Conservation (phyloP, 1,139 yeast species). For the Pichia sp. region DNA sequence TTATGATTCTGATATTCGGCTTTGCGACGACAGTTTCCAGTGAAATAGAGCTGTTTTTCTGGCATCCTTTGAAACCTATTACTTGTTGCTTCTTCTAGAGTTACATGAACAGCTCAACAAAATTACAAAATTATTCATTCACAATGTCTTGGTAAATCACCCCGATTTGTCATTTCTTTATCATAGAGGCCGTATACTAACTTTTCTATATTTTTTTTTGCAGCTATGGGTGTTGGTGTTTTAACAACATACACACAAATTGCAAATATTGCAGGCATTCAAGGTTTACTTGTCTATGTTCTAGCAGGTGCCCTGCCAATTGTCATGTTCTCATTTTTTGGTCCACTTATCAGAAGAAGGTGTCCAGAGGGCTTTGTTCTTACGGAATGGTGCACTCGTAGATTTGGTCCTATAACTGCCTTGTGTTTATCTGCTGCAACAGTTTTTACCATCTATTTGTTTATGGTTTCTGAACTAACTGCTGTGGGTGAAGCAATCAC, state of each 20-base stretch:
- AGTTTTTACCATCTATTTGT: slow-evolving; percentile 78
- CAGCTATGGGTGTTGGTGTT: slow-evolving; percentile 90
- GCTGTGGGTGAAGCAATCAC: slow-evolving; percentile 74
- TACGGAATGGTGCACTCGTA: slow-evolving; percentile 89
- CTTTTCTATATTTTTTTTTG: slow-evolving; percentile 19
- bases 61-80: too few relatives aligned
- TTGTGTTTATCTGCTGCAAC: slow-evolving; percentile 78
- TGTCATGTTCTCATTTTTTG: slow-evolving; percentile 72
- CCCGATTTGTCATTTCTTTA: neutral
- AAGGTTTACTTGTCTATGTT: slow-evolving; percentile 80
- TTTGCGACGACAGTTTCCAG: too few relatives aligned
- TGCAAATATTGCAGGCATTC: slow-evolving; percentile 81
- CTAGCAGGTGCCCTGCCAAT: slow-evolving; percentile 82
- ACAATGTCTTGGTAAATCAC: slow-evolving; percentile 1
- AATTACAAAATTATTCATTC: slow-evolving; percentile 5
- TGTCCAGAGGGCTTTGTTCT: slow-evolving; percentile 91
- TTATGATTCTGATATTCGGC: too few relatives aligned
- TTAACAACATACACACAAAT: slow-evolving; percentile 82
- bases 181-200: slow-evolving; percentile 9
- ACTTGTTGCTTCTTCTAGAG: too few relatives aligned
- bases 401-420: slow-evolving; percentile 72
- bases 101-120: too few relatives aligned
- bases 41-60: too few relatives aligned
- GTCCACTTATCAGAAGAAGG: slow-evolving; percentile 71
- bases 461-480: slow-evolving; percentile 83